A percentile compares a stretch with the other conserved stretches of the same genome.
Conservation (phyloP, 495 filamentous ascomycete genomes). For the Aspergillus olivimuriae region DNA sequence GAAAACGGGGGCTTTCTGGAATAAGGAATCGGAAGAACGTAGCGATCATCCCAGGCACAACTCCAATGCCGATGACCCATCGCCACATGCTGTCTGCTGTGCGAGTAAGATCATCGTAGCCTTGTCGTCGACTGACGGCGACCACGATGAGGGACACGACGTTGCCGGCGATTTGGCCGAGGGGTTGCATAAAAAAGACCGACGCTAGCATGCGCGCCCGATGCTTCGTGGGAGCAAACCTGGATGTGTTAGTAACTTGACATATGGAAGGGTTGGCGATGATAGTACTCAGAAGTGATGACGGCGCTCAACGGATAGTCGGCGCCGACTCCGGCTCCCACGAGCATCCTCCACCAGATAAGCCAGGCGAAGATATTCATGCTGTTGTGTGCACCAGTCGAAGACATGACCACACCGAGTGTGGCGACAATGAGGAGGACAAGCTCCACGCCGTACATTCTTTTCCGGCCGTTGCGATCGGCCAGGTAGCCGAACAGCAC, state of each 20-base stretch:
- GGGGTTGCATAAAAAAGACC: slow-evolving; percentile 60
- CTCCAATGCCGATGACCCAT: slow-evolving; percentile 53
- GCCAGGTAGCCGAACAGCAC: slow-evolving; percentile 57
- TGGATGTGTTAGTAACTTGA: slow-evolving; percentile 9
- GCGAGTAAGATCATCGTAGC: slow-evolving; percentile 25
- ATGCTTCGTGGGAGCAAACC: slow-evolving; percentile 53
- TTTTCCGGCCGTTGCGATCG: slow-evolving; percentile 55
- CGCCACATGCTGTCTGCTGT: slow-evolving; percentile 51
- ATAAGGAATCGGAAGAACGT: slow-evolving; percentile 54
- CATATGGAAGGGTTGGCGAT: background rate
- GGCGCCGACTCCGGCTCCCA: slow-evolving; percentile 52
- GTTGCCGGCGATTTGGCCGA: slow-evolving; percentile 59
- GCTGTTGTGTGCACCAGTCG: slow-evolving; percentile 31
- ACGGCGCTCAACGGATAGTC: slow-evolving; percentile 54
- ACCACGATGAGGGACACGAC: slow-evolving; percentile 44
- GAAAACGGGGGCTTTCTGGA: slow-evolving; percentile 55
- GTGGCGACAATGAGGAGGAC: slow-evolving; percentile 51
- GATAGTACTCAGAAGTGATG: slow-evolving; percentile 52
- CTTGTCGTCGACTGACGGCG: slow-evolving; percentile 24
- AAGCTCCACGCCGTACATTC: slow-evolving; percentile 60
- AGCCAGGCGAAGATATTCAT: slow-evolving; percentile 54
- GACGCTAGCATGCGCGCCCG: slow-evolving; percentile 59
- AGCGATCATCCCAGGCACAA: slow-evolving; percentile 53
- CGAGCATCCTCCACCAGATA: slow-evolving; percentile 51
- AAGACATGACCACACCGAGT: slow-evolving; percentile 48